Evolutionary conservation across 306 rosid species (phyloP), one percentile per base, ranked within the genome.

Genomic region (Ormosia emarginata): DNA sequence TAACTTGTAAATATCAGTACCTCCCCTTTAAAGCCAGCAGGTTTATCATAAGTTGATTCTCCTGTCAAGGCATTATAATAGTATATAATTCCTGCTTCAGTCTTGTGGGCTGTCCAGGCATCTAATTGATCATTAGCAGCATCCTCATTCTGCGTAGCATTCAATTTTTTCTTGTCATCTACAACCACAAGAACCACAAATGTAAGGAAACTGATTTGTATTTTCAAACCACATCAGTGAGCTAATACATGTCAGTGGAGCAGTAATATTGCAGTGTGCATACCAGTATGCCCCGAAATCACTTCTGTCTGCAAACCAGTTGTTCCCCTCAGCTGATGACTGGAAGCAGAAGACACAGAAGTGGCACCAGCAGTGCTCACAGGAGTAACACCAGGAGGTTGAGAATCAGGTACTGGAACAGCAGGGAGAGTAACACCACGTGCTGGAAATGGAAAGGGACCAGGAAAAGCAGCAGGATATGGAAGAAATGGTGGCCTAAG

Each of bases 41-140:
- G 99, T 84, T 92, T 93, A 67, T 86, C 87, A 80, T 93, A 95
- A 3, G 98, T 95, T 78, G 99, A 95, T 84, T 85, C 91, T 77
- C 98, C 88, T 4, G 97, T 93, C 88, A 87, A 47, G 8, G 96
- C 92, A 90, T 95, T 95, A 82, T 95, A 95, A 79, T 95, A 95
- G 89, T 95, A 95, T 39, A 93, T 84, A 69, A 89, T 79, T 80
- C 98, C 99, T 13, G 90, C 71, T 77, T 93, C 99, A 64, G 91
- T 85, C 85, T 91, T 95, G 87, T 93, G 99, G 36, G 98, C 93
- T 68, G 97, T 89, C 99, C 99, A 95, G 72, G 98, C 88, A 79
- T 92, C 98, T 34, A 86, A 72, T 39, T 86, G 91, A 74, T 93
- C 93, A 80, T 40, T 85, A 37, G 81, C 73, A 75, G 83, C 76